phyloP scores from a whole-genome alignment of 2,329 filamentous ascomycete species.

The Pseudogymnoascus sp. region DNA sequence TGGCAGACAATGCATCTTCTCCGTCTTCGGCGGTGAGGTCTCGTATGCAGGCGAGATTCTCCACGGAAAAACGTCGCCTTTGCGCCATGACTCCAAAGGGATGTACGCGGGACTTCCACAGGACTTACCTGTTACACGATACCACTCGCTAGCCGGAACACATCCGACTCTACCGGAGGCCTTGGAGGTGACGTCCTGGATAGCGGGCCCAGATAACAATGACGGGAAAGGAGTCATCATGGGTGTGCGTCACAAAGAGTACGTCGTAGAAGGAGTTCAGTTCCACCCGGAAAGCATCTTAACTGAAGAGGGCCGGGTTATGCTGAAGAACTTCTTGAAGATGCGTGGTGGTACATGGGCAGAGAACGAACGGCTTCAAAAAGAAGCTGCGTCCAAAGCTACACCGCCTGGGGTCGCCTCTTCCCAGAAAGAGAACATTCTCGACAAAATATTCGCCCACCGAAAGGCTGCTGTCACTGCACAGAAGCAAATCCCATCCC shows the following conservation, averaged over 20 bases:
- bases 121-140: slow-evolving; percentile 81
- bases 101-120: slow-evolving; percentile 78
- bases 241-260: slow-evolving; percentile 90
- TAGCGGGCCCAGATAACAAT: slow-evolving; percentile 55
- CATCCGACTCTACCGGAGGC: slow-evolving; percentile 78
- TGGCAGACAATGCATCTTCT: slow-evolving; percentile 83
- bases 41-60: slow-evolving; percentile 92
- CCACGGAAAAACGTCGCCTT: slow-evolving; percentile 90
- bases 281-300: slow-evolving; percentile 98
- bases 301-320: slow-evolving; percentile 77
- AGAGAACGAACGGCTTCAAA: slow-evolving; percentile 60
- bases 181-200: slow-evolving; percentile 88
- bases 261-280: slow-evolving; percentile 89
- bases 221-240: slow-evolving; percentile 84
- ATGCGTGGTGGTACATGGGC: slow-evolving; percentile 90
- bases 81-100: slow-evolving; percentile 86
- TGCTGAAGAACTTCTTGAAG: slow-evolving; percentile 87
- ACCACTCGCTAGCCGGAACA: slow-evolving; percentile 92
- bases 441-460: slow-evolving; percentile 84
- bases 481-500: slow-evolving; percentile 81
- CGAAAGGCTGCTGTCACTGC: slow-evolving; percentile 67
- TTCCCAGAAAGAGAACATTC: slow-evolving; percentile 70
- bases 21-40: slow-evolving; percentile 85
- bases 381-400: slow-evolving; percentile 29
- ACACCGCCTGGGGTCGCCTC: slow-evolving; percentile 22